phyloP scores from a whole-genome alignment of 371 early-diverging fungal species.

The Saksenaea vasiformis region DNA sequence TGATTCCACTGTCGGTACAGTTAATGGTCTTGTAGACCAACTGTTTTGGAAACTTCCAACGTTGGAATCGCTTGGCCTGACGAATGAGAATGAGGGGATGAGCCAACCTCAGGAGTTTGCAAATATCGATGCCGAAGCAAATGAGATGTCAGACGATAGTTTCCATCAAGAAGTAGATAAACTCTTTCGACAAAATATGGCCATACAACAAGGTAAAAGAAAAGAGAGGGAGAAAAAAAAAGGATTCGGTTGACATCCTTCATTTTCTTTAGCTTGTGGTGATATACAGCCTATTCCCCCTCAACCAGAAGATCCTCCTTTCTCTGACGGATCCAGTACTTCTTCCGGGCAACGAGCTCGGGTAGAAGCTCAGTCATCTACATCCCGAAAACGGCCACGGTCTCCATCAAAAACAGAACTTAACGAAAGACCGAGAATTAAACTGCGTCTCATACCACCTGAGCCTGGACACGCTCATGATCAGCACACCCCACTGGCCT shows the following conservation, averaged over 20 bases:
- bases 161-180: constrained; percentile 33
- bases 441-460: constrained; percentile 8
- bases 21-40: constrained; percentile 16
- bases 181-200: constrained; percentile 34
- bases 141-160: constrained; percentile 25
- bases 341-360: constrained; percentile 5
- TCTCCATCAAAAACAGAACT: constrained; percentile 15
- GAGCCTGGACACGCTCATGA: background rate
- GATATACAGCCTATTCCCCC: constrained; percentile 1
- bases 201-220: constrained; percentile 25
- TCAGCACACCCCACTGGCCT: constrained; percentile 3
- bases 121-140: constrained; percentile 14
- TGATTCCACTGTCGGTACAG: constrained; percentile 17
- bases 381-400: constrained; percentile 17
- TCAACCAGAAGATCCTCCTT: background rate
- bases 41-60: constrained; percentile 20
- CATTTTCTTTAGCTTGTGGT: background rate
- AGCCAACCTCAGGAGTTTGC: constrained; percentile 31
- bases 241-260: background rate
- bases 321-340: constrained; percentile 1
- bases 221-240: background rate
- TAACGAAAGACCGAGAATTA: constrained; percentile 5
- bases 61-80: constrained; percentile 14
- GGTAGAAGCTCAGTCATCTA: background rate
- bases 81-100: constrained; percentile 18